Evolutionary conservation across 768 basidiomycete species (phyloP).

Genomic region (Pulveroboletus frians): DNA sequence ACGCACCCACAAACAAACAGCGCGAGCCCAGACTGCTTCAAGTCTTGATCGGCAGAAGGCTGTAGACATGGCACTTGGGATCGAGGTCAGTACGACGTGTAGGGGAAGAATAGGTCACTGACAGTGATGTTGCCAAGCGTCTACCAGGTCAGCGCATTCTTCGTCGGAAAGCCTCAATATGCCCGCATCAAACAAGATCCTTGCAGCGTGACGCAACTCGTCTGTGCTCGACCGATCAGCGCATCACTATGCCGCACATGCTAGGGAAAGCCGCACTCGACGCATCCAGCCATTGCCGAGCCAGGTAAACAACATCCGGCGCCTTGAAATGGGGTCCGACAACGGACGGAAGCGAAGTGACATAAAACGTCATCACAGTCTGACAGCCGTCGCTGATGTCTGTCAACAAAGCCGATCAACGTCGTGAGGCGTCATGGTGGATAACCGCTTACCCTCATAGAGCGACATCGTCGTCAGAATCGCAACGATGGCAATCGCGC

Average conservation of each 20-base stretch:
- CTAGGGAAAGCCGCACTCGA: slow-evolving; percentile 45
- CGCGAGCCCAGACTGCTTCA: slow-evolving; percentile 56
- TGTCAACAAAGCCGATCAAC: slow-evolving; percentile 24
- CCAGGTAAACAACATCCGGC: slow-evolving; percentile 71
- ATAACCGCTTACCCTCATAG: slow-evolving; percentile 51
- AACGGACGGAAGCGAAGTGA: slow-evolving; percentile 57
- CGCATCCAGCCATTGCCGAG: slow-evolving; percentile 69
- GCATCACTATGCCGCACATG: not conserved
- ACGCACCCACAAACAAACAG: slow-evolving; percentile 80
- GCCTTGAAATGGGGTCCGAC: slow-evolving; percentile 58
- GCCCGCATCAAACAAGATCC: slow-evolving; percentile 72
- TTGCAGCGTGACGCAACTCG: slow-evolving; percentile 73
- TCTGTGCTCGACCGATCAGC: slow-evolving; percentile 33
- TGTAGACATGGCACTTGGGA: slow-evolving; percentile 56
- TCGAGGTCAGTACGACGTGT: slow-evolving; percentile 7
- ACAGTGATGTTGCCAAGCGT: slow-evolving; percentile 65
- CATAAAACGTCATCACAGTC: slow-evolving; percentile 77
- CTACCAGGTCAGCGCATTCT: slow-evolving; percentile 53
- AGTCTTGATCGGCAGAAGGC: slow-evolving; percentile 55
- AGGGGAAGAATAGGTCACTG: slow-evolving; percentile 14
- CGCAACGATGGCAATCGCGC: slow-evolving; percentile 61
- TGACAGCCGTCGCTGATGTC: slow-evolving; percentile 66
- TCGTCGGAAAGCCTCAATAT: slow-evolving; percentile 64
- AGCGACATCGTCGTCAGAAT: slow-evolving; percentile 68
- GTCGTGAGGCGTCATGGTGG: not conserved